Evolutionary conservation across 805 yeast species (phyloP), one percentile per base, ranked within the genome.

Genomic region (Hanseniaspora nectarophila): DNA sequence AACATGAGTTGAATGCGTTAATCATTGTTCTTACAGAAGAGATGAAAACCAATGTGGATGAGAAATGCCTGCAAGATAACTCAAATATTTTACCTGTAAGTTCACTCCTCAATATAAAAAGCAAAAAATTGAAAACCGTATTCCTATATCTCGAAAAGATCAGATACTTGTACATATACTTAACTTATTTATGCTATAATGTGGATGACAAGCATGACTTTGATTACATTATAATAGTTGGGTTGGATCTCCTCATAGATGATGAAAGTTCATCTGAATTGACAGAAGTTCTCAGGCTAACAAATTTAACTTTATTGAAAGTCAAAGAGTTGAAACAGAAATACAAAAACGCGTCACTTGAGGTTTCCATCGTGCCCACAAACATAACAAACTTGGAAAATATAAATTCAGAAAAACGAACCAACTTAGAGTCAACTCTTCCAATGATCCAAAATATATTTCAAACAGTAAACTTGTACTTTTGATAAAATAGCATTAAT

Each of bases 81-180:
- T 16, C 35, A 20, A 49, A 40, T 28, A 10, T 26, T 8, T 40
- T 49, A 26, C 35, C 24, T 21, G 16, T 49, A 5, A 39, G 37
- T 24, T 15, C 43, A 10, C 45, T 33, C 13, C 34, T 49, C 7
- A 42, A 54, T 78, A 72, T 51, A 70, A 65, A 6, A 16, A 18
- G 6, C 5, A 16, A 34, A 24, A n/a, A 34, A 1, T 18, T 37
- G 85, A 34, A 16, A 15, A 23, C 46, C 8, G 28, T 24, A 21
- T 54, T 66, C 9, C 47, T 66, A 2, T 66, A 65, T 54, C 48
- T 66, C 32, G 63, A 59, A 44, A 60, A 60, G 24, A 47, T 63
- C 18, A 66, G 64, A 54, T 64, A 64, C 45, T 50, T 66, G 21
- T 64, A 60, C 43, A 66, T 66, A 66, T 66, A 62, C 52, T 45